Evolutionary conservation across 495 filamentous ascomycete species (phyloP), one percentile per base, ranked within the genome.

Genomic region (Xylaria telfairii): DNA sequence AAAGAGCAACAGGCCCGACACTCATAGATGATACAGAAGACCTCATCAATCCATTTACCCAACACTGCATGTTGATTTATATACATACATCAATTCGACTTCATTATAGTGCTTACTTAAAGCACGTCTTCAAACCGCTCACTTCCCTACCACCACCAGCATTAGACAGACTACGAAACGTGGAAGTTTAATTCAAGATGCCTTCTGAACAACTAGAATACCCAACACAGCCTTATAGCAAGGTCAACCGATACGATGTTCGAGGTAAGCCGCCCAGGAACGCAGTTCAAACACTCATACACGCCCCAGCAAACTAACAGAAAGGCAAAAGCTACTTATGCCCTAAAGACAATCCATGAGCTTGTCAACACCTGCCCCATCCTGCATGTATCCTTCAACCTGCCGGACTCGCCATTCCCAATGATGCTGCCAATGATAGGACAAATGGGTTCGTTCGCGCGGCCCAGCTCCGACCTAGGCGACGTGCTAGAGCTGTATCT

Each of bases 331-430:
- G 93, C 89, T 30, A 87, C 83, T 47, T 97, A 97, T 80, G 89
- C 94, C 71, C 85, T 91, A 54, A 83, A 86, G 24, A 88, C 91
- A 7, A 94, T 97, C 77, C 93, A 98, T 77, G 77, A 77, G 64
- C 93, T 98, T 73, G 84, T 98, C 80, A 95, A 97, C 80, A 83
- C 84, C 12, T 87, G 88, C 21, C 90, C 89, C 19, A 87, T 97
- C 13, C 84, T 97, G 8, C 91, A 97, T 82, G 90, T 98, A 70
- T 93, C 94, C 66, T 97, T 97, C 88, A 82, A 86, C 26, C 82
- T 83, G 8, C 83, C 86, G 0, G 79, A 85, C 53, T 89, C 91
- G 68, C 90, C 90, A 15, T 94, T 94, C 73, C 93, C 94, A 5
- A 69, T 68, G 10, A 71, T 77, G 56, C 84, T 98, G 0, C 95